Evolutionary conservation across 495 filamentous ascomycete species (phyloP).

Genomic region (Hypoxylon perforatum): DNA sequence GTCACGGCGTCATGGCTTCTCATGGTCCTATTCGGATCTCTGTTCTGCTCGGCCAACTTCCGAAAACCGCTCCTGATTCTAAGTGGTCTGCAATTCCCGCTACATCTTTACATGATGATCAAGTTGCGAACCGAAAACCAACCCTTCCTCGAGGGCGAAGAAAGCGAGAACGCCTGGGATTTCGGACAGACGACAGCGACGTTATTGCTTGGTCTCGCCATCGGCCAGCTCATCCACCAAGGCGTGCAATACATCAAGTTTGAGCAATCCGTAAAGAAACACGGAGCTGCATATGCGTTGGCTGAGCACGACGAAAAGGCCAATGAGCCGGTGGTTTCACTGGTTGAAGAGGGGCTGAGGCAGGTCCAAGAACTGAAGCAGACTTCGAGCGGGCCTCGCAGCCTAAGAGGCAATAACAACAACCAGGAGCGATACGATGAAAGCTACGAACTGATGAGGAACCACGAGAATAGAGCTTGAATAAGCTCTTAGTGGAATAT

Average conservation of each 20-base stretch:
- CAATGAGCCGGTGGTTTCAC: not conserved
- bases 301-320: not conserved
- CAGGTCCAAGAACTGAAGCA: conserved; percentile 2
- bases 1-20: conserved; percentile 48
- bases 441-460: conserved; percentile 28
- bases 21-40: conserved; percentile 41
- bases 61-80: conserved; percentile 43
- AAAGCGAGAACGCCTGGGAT: conserved; percentile 51
- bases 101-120: conserved; percentile 54
- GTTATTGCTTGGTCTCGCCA: conserved; percentile 45
- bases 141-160: conserved; percentile 44
- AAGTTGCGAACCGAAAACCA: conserved; percentile 49
- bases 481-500: not conserved
- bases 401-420: not conserved
- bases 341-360: conserved; percentile 21
- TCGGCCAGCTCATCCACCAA: conserved; percentile 42
- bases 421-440: conserved; percentile 15
- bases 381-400: conserved; percentile 4
- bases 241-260: conserved; percentile 46
- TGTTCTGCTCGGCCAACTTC: conserved; percentile 41
- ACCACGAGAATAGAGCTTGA: not conserved
- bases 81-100: conserved; percentile 46
- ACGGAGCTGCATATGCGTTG: conserved; percentile 23
- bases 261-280: conserved; percentile 30
- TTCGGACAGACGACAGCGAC: conserved; percentile 54